Conservation (phyloP, 257 asterid genomes). For the Petrea volubilis region DNA sequence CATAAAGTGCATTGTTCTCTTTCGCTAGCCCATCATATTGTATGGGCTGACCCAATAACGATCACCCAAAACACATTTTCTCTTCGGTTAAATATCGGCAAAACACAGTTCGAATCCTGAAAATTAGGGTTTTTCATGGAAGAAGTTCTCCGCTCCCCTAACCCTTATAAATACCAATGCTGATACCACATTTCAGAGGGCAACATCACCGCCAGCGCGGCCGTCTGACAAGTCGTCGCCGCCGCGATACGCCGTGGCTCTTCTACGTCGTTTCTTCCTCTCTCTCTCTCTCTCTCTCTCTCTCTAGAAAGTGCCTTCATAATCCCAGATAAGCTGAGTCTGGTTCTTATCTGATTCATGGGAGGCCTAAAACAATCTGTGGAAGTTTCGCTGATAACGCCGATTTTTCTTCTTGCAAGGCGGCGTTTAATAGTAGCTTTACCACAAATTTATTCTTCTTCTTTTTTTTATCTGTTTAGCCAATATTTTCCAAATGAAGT, state of each 20-base stretch:
- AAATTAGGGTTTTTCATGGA: slow-evolving; percentile 18
- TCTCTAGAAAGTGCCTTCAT: slow-evolving; percentile 57
- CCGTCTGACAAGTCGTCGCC: not conserved
- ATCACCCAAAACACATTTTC: too few relatives aligned
- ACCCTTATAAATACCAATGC: slow-evolving; percentile 13
- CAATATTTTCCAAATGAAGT: too few relatives aligned
- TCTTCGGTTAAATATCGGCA: too few relatives aligned
- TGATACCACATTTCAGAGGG: not conserved
- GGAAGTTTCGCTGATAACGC: slow-evolving; percentile 92
- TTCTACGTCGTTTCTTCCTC: too few relatives aligned
- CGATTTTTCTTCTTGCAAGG: slow-evolving; percentile 27
- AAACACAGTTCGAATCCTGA: too few relatives aligned
- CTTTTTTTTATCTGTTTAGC: not conserved
- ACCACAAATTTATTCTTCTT: slow-evolving; percentile 39
- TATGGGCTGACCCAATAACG: too few relatives aligned
- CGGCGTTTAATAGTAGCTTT: slow-evolving; percentile 80
- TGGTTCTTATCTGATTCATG: slow-evolving; percentile 84
- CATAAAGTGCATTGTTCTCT: too few relatives aligned
- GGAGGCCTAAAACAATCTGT: slow-evolving; percentile 69
- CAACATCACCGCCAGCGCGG: not conserved
- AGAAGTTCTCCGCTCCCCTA: not conserved
- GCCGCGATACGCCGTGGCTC: not conserved
- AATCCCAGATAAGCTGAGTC: slow-evolving; percentile 74
- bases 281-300: not conserved
- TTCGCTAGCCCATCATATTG: too few relatives aligned